These are phyloP conservation scores for Dryas octopetala DNA, from an alignment of 306 rosid genomes.

Conservation along the genomic window DNA sequence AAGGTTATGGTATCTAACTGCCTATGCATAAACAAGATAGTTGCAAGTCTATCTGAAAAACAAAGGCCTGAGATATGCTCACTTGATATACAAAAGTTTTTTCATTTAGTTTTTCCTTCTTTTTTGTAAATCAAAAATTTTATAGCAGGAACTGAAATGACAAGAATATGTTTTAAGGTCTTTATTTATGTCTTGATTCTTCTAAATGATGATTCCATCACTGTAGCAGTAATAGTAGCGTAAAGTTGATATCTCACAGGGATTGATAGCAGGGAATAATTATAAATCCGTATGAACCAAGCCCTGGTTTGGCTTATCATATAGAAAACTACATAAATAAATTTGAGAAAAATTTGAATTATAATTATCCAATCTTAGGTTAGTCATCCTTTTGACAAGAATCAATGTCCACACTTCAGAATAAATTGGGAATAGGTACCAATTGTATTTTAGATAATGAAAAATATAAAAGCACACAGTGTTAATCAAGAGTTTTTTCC, in stretches of 20 bases:
- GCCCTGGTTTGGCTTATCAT: background rate
- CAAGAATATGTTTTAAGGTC: no score
- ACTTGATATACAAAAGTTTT: no score
- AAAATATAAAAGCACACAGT: background rate
- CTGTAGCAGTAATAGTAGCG: background rate
- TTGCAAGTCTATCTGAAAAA: background rate
- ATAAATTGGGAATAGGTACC: background rate
- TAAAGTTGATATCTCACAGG: background rate
- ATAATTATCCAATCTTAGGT: background rate
- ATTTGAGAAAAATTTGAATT: background rate
- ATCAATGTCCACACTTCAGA: background rate
- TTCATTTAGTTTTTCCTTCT: no score
- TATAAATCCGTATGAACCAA: background rate
- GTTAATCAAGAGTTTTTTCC: background rate
- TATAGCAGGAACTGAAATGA: no score
- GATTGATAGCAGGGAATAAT: background rate
- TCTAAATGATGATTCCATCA: background rate
- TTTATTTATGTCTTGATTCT: no score
- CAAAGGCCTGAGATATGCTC: no score
- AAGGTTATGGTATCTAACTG: background rate
- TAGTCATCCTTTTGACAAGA: background rate
- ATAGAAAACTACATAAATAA: background rate
- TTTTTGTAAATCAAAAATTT: no score
- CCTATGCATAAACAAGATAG: background rate
- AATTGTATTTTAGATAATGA: background rate